Conservation (phyloP, 306 rosid genomes). For the Prunus dulcis region DNA sequence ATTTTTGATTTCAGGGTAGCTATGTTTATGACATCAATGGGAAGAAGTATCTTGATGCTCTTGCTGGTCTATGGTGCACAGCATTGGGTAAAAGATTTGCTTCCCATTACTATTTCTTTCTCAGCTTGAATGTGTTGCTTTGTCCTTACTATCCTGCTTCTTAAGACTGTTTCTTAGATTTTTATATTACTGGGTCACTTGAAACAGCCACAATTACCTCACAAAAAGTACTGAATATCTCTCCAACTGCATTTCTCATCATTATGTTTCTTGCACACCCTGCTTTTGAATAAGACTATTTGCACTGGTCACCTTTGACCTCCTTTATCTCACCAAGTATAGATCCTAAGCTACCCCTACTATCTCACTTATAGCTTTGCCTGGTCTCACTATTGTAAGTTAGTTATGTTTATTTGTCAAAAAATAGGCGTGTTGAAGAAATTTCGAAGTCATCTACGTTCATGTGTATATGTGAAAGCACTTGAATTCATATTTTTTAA, state of each 20-base stretch:
- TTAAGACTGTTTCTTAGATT: background rate
- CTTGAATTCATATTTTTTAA: background rate
- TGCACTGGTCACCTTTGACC: background rate
- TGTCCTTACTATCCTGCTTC: background rate
- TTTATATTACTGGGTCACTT: background rate
- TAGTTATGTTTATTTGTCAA: background rate
- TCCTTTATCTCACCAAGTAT: background rate
- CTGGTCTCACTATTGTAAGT: background rate
- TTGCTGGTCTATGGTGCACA: constrained; percentile 97
- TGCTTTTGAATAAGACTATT: background rate
- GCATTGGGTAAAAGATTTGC: constrained; percentile 43
- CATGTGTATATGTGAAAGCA: background rate
- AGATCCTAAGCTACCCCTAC: background rate
- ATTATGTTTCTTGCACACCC: background rate
- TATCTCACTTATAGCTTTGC: background rate
- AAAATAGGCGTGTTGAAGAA: background rate
- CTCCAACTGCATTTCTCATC: background rate
- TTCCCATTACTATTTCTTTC: background rate
- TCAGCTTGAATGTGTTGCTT: constrained; percentile 2
- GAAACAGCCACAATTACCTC: background rate
- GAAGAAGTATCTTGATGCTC: constrained; percentile 86
- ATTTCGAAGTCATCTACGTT: background rate
- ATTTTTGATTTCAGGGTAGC: constrained; percentile 68
- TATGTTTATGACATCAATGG: constrained; percentile 82
- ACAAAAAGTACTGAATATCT: background rate